These are phyloP conservation scores for Warburgia ugandensis DNA, from an alignment of 164 flowering plant species.

Conservation along the genomic window DNA sequence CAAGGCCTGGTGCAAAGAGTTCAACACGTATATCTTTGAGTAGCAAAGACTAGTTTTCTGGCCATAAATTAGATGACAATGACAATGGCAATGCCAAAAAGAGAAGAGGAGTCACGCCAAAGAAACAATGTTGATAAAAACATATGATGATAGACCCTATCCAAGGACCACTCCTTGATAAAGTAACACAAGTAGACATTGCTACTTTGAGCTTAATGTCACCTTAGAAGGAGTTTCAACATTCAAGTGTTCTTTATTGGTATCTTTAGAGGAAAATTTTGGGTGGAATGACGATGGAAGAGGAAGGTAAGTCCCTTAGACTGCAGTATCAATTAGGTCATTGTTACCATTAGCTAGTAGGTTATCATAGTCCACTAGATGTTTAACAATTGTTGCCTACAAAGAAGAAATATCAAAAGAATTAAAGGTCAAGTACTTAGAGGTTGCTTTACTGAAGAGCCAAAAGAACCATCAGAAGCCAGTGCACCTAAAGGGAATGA, in stretches of 20 bases:
- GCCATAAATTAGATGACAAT: constrained; percentile 57
- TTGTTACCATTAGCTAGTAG: constrained; percentile 5
- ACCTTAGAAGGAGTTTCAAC: constrained; percentile 21
- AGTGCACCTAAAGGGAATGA: constrained; percentile 29
- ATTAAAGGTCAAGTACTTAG: constrained; percentile 20
- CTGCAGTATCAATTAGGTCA: background rate
- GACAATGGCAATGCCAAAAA: constrained; percentile 28
- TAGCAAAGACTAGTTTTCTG: constrained; percentile 80
- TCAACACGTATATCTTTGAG: constrained; percentile 57
- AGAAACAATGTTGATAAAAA: constrained; percentile 8
- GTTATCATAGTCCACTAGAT: constrained; percentile 16
- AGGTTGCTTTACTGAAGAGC: constrained; percentile 20
- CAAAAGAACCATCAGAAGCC: constrained; percentile 18
- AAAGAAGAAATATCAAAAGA: constrained; percentile 21
- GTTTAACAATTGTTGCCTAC: constrained; percentile 25
- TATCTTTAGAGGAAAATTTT: constrained; percentile 21
- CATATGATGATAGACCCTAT: constrained; percentile 23
- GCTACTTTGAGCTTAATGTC: constrained; percentile 23
- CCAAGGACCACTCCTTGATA: constrained; percentile 16
- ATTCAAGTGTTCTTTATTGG: constrained; percentile 21
- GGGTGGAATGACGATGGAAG: constrained; percentile 18
- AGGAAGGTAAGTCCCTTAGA: constrained; percentile 11
- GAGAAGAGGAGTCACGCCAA: constrained; percentile 21
- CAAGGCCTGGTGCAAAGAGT: constrained; percentile 37
- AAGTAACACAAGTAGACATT: constrained; percentile 14